A percentile compares a stretch with the other conserved stretches of the same genome.
phyloP scores from a whole-genome alignment of 2,329 filamentous ascomycete species.

The Tolypocladium nubicola region DNA sequence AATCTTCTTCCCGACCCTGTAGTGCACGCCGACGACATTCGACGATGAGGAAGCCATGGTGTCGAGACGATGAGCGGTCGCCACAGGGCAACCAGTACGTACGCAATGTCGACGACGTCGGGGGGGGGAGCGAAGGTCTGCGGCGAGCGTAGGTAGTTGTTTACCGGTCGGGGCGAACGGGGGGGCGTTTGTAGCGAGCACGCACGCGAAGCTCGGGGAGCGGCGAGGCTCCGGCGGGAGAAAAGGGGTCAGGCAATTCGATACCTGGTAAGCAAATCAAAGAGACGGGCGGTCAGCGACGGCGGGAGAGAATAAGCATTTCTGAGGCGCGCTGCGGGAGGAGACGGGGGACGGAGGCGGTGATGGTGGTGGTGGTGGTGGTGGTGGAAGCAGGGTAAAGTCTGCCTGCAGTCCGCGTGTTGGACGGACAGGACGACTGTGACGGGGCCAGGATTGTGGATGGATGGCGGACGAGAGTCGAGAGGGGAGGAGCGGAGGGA shows the following conservation, averaged over 20 bases:
- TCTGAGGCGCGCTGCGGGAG: constrained; percentile 5
- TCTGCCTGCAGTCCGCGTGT: background rate
- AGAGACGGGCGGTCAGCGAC: constrained; percentile 10
- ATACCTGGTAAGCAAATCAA: constrained; percentile 5
- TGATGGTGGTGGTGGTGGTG: background rate
- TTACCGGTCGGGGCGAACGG: constrained; percentile 4
- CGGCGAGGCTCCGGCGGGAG: constrained; percentile 7
- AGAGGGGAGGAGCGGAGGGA: constrained; percentile 1
- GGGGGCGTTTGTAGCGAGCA: constrained; percentile 1
- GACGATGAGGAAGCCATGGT: constrained; percentile 80
- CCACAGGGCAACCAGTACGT: constrained; percentile 1
- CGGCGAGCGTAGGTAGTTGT: constrained; percentile 2
- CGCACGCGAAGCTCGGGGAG: constrained; percentile 7
- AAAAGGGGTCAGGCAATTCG: constrained; percentile 6
- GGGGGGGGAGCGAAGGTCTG: background rate
- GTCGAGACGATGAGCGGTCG: constrained; percentile 9
- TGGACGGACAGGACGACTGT: background rate
- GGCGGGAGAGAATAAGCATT: constrained; percentile 10
- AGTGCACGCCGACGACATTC: constrained; percentile 97
- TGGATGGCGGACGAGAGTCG: background rate
- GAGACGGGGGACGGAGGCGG: background rate
- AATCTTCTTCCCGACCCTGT: constrained; percentile 98
- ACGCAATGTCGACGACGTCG: background rate
- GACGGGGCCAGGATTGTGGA: constrained; percentile 1
- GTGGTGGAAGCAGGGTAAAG: background rate